Evolutionary conservation across 225 moss, liverwort and hornwort species (phyloP).

Genomic region (Pseudisothecium myosuroides): DNA sequence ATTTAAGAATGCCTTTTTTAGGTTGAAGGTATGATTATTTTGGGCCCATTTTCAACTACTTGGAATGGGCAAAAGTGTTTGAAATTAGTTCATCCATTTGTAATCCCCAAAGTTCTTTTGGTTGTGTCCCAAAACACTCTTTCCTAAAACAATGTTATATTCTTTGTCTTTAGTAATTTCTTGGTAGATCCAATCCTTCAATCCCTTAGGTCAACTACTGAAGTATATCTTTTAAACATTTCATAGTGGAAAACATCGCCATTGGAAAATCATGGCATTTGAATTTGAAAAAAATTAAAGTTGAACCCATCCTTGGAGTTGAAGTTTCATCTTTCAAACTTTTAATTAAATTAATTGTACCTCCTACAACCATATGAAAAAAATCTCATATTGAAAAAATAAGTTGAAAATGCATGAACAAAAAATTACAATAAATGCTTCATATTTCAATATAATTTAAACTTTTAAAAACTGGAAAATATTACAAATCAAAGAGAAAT

Average conservation of each 20-base stretch:
- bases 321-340: not conserved
- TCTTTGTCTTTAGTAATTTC: not conserved
- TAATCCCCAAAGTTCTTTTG: not conserved
- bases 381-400: too few relatives aligned
- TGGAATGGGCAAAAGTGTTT: not conserved
- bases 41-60: fast-evolving
- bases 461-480: fast-evolving
- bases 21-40: not conserved
- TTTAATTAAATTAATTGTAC: not conserved
- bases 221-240: not conserved
- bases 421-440: not conserved
- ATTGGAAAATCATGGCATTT: not conserved
- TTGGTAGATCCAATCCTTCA: fast-evolving
- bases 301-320: fast-evolving
- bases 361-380: not conserved
- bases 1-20: not conserved
- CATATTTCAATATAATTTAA: not conserved
- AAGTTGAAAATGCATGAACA: not conserved
- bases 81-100: not conserved
- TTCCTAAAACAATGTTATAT: not conserved
- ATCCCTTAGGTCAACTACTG: fast-evolving
- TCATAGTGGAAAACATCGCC: not conserved
- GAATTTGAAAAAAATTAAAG: not conserved
- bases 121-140: not conserved
- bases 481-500: not conserved